Percentiles rank a stretch among this genome's conserved stretches.
These are phyloP conservation scores for Conticribra guillardii DNA, from an alignment of 108 stramenopile genomes.

Conservation along the genomic window DNA sequence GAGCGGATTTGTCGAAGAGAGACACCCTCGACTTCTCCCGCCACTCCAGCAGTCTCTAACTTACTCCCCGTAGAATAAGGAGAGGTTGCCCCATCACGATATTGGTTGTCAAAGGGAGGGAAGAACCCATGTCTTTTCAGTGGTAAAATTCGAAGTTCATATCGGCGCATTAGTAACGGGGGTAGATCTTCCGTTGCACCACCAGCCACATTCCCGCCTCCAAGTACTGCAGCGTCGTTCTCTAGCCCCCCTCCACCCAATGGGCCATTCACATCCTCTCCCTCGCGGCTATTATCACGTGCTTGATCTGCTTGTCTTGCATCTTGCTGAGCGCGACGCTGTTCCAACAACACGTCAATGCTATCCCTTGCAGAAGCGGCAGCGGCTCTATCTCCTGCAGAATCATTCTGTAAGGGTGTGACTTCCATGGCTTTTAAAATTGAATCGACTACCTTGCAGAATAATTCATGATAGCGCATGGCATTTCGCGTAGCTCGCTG, in stretches of 20 bases:
- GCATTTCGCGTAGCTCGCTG: conserved; percentile 70
- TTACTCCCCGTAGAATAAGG: conserved; percentile 2
- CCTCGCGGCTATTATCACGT: conserved; percentile 22
- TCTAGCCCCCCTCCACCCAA: conserved; percentile 55
- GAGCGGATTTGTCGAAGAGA: conserved; percentile 85
- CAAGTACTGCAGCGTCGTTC: conserved; percentile 55
- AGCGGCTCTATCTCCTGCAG: not conserved
- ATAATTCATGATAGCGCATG: conserved; percentile 73
- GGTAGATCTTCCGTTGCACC: conserved; percentile 74
- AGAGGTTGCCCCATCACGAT: conserved; percentile 11
- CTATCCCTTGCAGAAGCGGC: conserved; percentile 54
- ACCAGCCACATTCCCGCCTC: conserved; percentile 4
- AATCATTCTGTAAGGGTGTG: too few species aligned
- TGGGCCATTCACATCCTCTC: conserved; percentile 48
- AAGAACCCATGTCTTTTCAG: conserved; percentile 58
- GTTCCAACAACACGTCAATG: conserved; percentile 84
- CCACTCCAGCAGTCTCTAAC: conserved; percentile 1
- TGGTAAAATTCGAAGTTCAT: conserved; percentile 83
- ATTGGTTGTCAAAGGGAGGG: conserved; percentile 71
- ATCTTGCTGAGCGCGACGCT: conserved; percentile 70
- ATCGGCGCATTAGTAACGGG: conserved; percentile 79
- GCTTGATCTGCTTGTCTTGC: conserved; percentile 45
- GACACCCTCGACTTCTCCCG: conserved; percentile 29
- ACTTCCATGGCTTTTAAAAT: conserved; percentile 45
- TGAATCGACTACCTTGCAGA: conserved; percentile 71